Conservation (phyloP, 2,329 filamentous ascomycete species). For the Paracamarosporium sp. region DNA sequence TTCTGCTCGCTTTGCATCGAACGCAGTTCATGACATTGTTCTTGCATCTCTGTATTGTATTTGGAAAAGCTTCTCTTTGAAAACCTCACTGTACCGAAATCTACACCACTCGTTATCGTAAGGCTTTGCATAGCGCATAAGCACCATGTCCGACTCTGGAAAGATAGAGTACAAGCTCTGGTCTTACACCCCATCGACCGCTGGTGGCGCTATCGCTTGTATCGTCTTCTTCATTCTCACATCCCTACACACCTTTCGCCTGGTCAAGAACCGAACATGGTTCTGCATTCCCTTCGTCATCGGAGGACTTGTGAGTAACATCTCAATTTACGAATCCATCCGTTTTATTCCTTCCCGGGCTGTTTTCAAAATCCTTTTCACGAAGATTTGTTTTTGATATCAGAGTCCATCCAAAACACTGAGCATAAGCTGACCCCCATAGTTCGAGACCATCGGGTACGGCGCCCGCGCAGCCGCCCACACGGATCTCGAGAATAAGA, state of each 20-base stretch:
- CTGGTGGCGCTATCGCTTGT: conserved; percentile 56
- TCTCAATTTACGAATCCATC: background rate
- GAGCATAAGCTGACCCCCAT: background rate
- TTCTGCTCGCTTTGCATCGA: background rate
- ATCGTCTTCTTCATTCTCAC: conserved; percentile 57
- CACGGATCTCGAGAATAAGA: conserved; percentile 38
- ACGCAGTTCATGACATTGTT: background rate
- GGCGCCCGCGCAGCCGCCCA: conserved; percentile 43
- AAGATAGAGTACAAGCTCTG: conserved; percentile 33
- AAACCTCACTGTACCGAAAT: background rate
- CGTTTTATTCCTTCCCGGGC: too few relatives aligned
- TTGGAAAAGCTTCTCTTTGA: background rate
- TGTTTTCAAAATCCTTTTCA: too few relatives aligned
- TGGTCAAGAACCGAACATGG: conserved; percentile 55
- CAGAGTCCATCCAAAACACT: too few relatives aligned
- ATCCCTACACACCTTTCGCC: conserved; percentile 50
- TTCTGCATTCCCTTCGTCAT: conserved; percentile 59
- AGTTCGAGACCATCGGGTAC: conserved; percentile 52
- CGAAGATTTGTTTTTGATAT: too few relatives aligned
- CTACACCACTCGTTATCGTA: background rate
- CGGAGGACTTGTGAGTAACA: conserved; percentile 56
- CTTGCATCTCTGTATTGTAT: background rate
- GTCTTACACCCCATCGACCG: conserved; percentile 55
- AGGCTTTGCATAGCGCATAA: background rate
- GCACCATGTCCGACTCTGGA: conserved; percentile 24